These are phyloP conservation scores for Pyracantha coccinea DNA, from an alignment of 331 rosid genomes.

Conservation along the genomic window DNA sequence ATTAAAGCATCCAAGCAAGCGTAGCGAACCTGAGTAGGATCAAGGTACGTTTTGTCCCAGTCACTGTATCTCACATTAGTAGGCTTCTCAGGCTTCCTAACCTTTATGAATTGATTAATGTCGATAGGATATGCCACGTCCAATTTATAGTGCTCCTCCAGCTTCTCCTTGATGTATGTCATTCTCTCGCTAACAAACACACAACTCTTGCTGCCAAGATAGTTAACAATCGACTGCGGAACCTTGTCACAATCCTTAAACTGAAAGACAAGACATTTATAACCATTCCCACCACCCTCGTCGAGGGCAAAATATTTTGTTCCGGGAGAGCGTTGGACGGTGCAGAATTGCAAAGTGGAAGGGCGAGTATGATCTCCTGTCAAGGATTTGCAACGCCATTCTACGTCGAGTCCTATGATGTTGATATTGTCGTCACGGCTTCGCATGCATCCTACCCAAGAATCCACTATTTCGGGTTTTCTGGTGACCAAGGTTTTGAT, in stretches of 20 bases:
- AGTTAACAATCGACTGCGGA: not conserved
- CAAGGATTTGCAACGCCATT: not conserved
- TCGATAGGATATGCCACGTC: not conserved
- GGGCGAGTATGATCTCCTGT: not conserved
- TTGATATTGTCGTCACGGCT: not conserved
- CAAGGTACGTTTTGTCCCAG: not conserved
- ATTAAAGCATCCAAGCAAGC: not conserved
- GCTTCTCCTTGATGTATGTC: not conserved
- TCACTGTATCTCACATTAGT: not conserved
- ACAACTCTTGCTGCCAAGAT: not conserved
- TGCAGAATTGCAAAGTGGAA: not conserved
- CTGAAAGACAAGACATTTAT: not conserved
- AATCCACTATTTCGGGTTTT: not conserved
- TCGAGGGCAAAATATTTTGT: not conserved
- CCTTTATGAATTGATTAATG: not conserved
- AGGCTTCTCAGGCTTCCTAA: not conserved
- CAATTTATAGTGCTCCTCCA: not conserved
- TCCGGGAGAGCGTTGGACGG: not conserved
- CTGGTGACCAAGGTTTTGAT: not conserved
- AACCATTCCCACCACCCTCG: not conserved
- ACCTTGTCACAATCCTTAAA: not conserved
- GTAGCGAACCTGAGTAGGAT: not conserved
- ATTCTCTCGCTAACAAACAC: not conserved
- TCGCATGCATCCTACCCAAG: not conserved
- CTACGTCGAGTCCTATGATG: not conserved